Evolutionary conservation across 768 basidiomycete species (phyloP).

Genomic region (Dictyophora rubrovolvata): DNA sequence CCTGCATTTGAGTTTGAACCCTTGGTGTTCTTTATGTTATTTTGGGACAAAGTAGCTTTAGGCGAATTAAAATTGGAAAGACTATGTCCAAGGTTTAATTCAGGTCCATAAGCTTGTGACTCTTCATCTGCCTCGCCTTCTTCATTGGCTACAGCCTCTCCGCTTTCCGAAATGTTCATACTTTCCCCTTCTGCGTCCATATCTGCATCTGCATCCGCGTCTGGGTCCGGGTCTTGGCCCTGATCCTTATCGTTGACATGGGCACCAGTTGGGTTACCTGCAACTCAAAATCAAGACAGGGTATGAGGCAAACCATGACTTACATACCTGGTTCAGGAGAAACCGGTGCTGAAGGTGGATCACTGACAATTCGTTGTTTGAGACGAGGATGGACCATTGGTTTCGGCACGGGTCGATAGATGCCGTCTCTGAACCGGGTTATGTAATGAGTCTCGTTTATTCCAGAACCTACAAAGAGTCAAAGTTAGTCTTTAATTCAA

Average conservation of each 20-base stretch:
- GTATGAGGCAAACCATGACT: too few species aligned
- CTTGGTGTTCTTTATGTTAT: neutral
- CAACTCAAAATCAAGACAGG: too few species aligned
- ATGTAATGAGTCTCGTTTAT: neutral
- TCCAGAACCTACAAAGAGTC: too few species aligned
- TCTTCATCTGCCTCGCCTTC: neutral
- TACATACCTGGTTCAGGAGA: neutral
- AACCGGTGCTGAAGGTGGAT: neutral
- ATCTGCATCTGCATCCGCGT: neutral
- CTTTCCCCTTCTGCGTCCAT: neutral
- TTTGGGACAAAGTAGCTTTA: neutral
- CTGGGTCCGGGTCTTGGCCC: neutral
- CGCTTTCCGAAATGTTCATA: conserved; percentile 8
- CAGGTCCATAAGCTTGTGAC: neutral
- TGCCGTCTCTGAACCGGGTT: neutral
- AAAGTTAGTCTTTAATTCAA: too few species aligned
- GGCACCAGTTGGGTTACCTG: neutral
- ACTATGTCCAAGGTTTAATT: neutral
- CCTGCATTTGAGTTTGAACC: neutral
- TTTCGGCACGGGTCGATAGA: neutral
- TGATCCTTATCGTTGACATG: neutral
- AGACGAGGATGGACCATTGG: conserved; percentile 8
- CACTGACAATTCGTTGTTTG: conserved; percentile 8
- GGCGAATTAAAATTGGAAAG: neutral
- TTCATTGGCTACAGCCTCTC: neutral